These are phyloP conservation scores for Pseudozyma flocculosa DNA, from an alignment of 1,284 basidiomycete genomes.

Conservation along the genomic window DNA sequence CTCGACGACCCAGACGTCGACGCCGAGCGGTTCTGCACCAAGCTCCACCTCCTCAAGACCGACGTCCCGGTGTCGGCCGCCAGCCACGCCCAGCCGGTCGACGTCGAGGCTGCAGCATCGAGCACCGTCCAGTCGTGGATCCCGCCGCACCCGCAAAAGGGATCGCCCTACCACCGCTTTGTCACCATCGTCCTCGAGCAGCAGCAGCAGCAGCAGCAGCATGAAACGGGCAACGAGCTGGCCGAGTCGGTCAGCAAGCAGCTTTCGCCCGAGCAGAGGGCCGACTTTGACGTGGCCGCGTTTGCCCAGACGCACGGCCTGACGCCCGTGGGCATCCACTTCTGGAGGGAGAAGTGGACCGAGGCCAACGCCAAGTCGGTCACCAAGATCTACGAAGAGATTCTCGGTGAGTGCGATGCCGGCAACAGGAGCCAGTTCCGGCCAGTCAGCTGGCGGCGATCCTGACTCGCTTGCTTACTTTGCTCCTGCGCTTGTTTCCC, in stretches of 20 bases:
- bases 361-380: conserved; percentile 64
- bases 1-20: conserved; percentile 80
- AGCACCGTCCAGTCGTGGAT: conserved; percentile 68
- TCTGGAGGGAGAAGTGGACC: conserved; percentile 77
- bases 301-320: conserved; percentile 68
- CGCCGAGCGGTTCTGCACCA: conserved; percentile 69
- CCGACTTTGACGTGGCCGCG: conserved; percentile 68
- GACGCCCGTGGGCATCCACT: conserved; percentile 68
- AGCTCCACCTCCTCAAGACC: conserved; percentile 79
- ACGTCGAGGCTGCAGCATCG: conserved; percentile 66
- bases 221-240: no score
- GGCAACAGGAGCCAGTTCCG: no score
- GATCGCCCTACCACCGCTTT: conserved; percentile 84
- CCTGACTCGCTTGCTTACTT: no score
- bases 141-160: conserved; percentile 82
- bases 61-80: conserved; percentile 60
- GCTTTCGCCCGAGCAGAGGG: conserved; percentile 58
- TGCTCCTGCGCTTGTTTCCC: neutral
- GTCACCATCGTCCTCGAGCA: conserved; percentile 76
- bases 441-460: no score
- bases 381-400: conserved; percentile 67
- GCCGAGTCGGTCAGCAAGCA: neutral
- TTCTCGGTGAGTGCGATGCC: conserved; percentile 58
- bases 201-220: no score
- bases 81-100: conserved; percentile 47